Evolutionary conservation across 495 filamentous ascomycete species (phyloP).

Genomic region (Penicilliopsis zonata): DNA sequence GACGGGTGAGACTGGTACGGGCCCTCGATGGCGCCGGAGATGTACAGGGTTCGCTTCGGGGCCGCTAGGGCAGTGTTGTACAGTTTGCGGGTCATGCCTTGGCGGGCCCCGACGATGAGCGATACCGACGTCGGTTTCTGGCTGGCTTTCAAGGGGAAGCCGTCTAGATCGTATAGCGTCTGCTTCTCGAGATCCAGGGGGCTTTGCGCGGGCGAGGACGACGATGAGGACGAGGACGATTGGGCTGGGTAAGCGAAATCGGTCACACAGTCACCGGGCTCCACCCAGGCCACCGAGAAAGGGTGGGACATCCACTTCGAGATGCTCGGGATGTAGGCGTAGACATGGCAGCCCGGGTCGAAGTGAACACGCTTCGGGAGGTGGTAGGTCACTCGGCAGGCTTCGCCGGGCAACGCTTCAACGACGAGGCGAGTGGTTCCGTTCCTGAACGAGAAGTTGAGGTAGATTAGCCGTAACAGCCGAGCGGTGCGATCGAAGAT

Average conservation of each 20-base stretch:
- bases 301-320: slow-evolving; percentile 58
- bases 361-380: slow-evolving; percentile 67
- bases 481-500: slow-evolving; percentile 48
- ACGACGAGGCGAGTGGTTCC: slow-evolving; percentile 31
- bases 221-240: slow-evolving; percentile 2
- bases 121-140: slow-evolving; percentile 49
- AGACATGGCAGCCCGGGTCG: slow-evolving; percentile 67
- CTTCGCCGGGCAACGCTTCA: slow-evolving; percentile 41
- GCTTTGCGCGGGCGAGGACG: slow-evolving; percentile 5
- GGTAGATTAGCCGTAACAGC: slow-evolving; percentile 41
- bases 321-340: slow-evolving; percentile 66
- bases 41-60: slow-evolving; percentile 46
- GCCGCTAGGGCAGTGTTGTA: slow-evolving; percentile 53
- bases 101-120: slow-evolving; percentile 64
- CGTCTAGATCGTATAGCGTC: slow-evolving; percentile 16
- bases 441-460: slow-evolving; percentile 37
- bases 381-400: slow-evolving; percentile 52
- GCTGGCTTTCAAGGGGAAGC: slow-evolving; percentile 7
- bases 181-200: slow-evolving; percentile 25
- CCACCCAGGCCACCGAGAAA: slow-evolving; percentile 45
- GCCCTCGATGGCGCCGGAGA: slow-evolving; percentile 62
- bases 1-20: slow-evolving; percentile 65
- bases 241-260: slow-evolving; percentile 6
- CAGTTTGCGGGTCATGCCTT: slow-evolving; percentile 71
- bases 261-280: slow-evolving; percentile 19